Conservation (phyloP, 1,284 basidiomycete species). For the Schizopora paradoxa region DNA sequence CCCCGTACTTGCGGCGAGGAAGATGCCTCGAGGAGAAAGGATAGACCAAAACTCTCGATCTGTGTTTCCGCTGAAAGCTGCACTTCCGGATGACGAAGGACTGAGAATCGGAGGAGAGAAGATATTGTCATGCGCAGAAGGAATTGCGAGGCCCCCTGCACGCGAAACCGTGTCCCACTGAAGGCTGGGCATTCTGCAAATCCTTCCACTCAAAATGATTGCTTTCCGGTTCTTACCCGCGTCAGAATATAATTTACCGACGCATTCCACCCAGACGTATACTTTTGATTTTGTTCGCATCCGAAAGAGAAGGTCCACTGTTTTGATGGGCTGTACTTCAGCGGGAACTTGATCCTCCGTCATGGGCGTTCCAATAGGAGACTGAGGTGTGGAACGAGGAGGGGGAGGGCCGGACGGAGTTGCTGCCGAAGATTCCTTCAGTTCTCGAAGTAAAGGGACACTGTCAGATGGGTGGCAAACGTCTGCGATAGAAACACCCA, state of each 20-base stretch:
- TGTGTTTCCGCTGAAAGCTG: not conserved
- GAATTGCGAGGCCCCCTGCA: conserved; percentile 40
- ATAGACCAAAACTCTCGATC: conserved; percentile 56
- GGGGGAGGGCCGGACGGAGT: conserved; percentile 24
- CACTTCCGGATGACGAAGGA: too few species aligned
- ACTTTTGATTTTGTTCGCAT: conserved; percentile 58
- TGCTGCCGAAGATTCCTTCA: conserved; percentile 81
- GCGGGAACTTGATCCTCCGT: not conserved
- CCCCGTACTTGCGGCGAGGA: conserved; percentile 47
- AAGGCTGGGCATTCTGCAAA: conserved; percentile 59
- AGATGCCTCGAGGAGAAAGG: conserved; percentile 43
- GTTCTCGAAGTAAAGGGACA: conserved; percentile 86
- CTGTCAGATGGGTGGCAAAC: conserved; percentile 87
- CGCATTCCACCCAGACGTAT: conserved; percentile 84
- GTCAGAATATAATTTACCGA: conserved; percentile 82
- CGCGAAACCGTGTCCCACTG: conserved; percentile 51
- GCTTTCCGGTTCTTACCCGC: conserved; percentile 88
- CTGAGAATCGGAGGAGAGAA: too few species aligned
- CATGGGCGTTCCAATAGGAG: conserved; percentile 12
- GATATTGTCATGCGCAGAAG: not conserved
- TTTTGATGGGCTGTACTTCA: conserved; percentile 14
- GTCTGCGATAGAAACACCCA: conserved; percentile 72
- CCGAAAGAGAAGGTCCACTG: conserved; percentile 75
- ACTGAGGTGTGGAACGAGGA: conserved; percentile 17
- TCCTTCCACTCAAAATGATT: conserved; percentile 76